A percentile compares a stretch with the other conserved stretches of the same genome.
Evolutionary conservation across 306 rosid genomes (phyloP).

Genomic region (Citrullus mucosospermus): DNA sequence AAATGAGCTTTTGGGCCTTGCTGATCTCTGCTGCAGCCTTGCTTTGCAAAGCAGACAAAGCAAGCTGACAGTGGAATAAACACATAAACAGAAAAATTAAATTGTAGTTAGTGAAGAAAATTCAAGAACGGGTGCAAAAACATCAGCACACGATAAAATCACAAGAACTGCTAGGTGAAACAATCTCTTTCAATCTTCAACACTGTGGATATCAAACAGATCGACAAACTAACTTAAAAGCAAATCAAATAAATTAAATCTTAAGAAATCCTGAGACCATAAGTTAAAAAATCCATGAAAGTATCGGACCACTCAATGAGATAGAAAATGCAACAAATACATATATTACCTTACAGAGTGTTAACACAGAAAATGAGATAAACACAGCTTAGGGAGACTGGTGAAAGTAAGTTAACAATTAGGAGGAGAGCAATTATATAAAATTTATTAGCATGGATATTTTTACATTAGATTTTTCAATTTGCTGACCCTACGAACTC

Average conservation of each 20-base stretch:
- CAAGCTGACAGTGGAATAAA: slow-evolving; percentile 41
- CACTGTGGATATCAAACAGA: not conserved
- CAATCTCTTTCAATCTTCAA: not conserved
- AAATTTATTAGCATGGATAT: not conserved
- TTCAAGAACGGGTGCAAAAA: not conserved
- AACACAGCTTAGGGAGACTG: not conserved
- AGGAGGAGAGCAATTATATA: not conserved
- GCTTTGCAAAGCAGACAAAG: slow-evolving; percentile 63
- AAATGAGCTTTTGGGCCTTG: slow-evolving; percentile 54
- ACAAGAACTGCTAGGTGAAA: not conserved
- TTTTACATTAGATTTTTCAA: not conserved
- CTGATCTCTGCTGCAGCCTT: slow-evolving; percentile 62
- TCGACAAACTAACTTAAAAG: not conserved
- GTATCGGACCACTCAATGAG: not conserved
- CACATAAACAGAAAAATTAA: slow-evolving; percentile 8
- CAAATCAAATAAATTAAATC: not conserved
- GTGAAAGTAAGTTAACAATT: not conserved
- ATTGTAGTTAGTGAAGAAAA: not conserved
- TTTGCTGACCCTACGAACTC: not conserved
- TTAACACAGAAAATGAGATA: not conserved
- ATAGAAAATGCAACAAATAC: not conserved
- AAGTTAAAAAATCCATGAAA: not conserved
- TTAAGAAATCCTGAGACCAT: not conserved
- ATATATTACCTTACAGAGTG: not conserved
- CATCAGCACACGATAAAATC: not conserved